Conservation (phyloP, 208 protist species). For the Lotmaria passim region DNA sequence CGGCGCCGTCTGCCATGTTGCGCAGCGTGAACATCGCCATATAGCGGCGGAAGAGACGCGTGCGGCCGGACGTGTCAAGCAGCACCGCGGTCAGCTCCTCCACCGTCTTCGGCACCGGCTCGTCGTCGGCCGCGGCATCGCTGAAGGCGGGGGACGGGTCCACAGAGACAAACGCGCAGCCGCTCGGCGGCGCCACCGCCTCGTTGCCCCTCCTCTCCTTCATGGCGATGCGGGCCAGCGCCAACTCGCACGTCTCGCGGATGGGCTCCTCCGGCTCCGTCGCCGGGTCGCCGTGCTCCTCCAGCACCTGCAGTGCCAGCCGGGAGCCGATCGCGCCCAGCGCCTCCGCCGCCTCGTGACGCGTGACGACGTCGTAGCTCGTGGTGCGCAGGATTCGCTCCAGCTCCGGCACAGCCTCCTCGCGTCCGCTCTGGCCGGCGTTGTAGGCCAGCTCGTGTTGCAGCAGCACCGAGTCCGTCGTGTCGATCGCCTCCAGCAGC, state of each 20-base stretch:
- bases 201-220: constrained; percentile 56
- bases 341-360: constrained; percentile 97
- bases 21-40: constrained; percentile 97
- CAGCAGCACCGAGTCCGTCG: constrained; percentile 93
- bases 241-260: constrained; percentile 95
- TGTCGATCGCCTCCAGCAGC: constrained; percentile 78
- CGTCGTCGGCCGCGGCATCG: constrained; percentile 22
- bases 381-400: constrained; percentile 70
- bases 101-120: constrained; percentile 46
- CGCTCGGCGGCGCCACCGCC: constrained; percentile 51
- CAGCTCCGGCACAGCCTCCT: constrained; percentile 80
- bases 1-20: constrained; percentile 77
- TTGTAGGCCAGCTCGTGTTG: constrained; percentile 98
- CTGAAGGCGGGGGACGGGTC: constrained; percentile 92
- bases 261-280: constrained; percentile 77
- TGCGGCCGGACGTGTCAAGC: constrained; percentile 62
- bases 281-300: constrained; percentile 49
- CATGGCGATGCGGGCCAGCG: constrained; percentile 76
- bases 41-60: constrained; percentile 94
- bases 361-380: constrained; percentile 94
- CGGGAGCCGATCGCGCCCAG: constrained; percentile 87
- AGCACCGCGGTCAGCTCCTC: constrained; percentile 67
- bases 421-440: constrained; percentile 94
- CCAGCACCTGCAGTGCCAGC: constrained; percentile 49
- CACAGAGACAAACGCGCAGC: constrained; percentile 86